These are phyloP conservation scores for Malbranchea cinnamomea DNA, from an alignment of 2,329 filamentous ascomycete genomes.

Conservation along the genomic window DNA sequence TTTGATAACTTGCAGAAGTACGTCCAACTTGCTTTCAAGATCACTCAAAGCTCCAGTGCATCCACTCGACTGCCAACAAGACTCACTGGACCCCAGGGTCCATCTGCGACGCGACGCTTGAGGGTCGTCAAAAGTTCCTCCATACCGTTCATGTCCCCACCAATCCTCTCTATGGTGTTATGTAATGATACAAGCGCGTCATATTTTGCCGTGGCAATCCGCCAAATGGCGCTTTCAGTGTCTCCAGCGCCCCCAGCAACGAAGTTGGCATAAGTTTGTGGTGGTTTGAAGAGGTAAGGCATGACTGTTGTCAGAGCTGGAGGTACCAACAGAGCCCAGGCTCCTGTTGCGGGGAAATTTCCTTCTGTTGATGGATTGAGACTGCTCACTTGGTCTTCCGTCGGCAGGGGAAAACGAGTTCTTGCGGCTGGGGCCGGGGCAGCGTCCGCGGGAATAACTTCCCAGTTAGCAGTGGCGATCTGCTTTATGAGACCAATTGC, in stretches of 20 bases:
- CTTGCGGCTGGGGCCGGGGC: slow-evolving; percentile 9
- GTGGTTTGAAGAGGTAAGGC: slow-evolving; percentile 42
- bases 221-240: slow-evolving; percentile 41
- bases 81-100: slow-evolving; percentile 24
- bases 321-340: slow-evolving; percentile 38
- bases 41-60: slow-evolving; percentile 18
- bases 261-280: slow-evolving; percentile 42
- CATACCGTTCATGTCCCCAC: slow-evolving; percentile 19
- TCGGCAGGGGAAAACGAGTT: slow-evolving; percentile 24
- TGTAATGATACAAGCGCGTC: slow-evolving; percentile 39
- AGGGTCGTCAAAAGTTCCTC: slow-evolving; percentile 27
- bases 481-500: slow-evolving; percentile 38
- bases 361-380: slow-evolving; percentile 22
- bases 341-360: slow-evolving; percentile 28
- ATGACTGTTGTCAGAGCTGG: slow-evolving; percentile 36
- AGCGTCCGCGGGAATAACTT: slow-evolving; percentile 18
- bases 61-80: slow-evolving; percentile 21
- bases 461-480: slow-evolving; percentile 42
- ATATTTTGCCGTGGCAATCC: slow-evolving; percentile 42
- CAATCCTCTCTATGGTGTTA: slow-evolving; percentile 24
- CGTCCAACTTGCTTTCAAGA: too few species aligned
- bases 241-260: slow-evolving; percentile 42
- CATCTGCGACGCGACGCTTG: slow-evolving; percentile 26
- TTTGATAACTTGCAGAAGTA: too few species aligned
- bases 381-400: slow-evolving; percentile 24